A percentile compares a stretch with the other conserved stretches of the same genome.
These are phyloP conservation scores for Trichoderma sp. DNA, from an alignment of 2,329 filamentous ascomycete genomes.

Conservation along the genomic window DNA sequence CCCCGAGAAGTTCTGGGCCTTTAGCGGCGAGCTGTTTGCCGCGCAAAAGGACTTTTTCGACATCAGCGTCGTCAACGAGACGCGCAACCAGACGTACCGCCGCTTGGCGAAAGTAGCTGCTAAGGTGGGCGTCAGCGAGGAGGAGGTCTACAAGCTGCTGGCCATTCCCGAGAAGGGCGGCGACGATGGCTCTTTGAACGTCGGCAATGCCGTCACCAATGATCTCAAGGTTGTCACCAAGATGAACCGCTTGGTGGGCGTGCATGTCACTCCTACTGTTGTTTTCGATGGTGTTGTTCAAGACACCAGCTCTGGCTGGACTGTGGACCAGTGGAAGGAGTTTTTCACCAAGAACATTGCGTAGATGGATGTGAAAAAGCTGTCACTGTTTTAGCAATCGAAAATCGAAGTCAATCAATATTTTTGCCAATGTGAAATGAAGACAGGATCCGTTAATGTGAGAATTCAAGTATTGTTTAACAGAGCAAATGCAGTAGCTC, in stretches of 20 bases:
- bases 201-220: constrained; percentile 77
- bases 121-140: constrained; percentile 65
- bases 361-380: constrained; percentile 26
- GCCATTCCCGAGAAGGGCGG: constrained; percentile 65
- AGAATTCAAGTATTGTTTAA: neutral
- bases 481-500: neutral
- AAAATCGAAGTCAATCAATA: neutral
- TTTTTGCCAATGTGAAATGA: neutral
- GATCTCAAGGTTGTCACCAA: constrained; percentile 84
- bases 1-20: constrained; percentile 75
- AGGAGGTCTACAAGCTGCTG: constrained; percentile 66
- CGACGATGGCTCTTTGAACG: constrained; percentile 68
- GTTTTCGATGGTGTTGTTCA: constrained; percentile 84
- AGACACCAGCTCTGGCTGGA: constrained; percentile 77
- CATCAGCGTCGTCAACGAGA: constrained; percentile 77
- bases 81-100: constrained; percentile 78
- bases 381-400: neutral
- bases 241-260: constrained; percentile 71
- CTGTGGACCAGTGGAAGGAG: constrained; percentile 76
- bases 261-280: constrained; percentile 90
- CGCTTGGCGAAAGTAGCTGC: constrained; percentile 73
- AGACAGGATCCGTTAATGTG: neutral
- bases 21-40: constrained; percentile 63
- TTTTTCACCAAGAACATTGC: constrained; percentile 64
- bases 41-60: constrained; percentile 81